Base-by-base conservation (phyloP, 2,329 filamentous ascomycete genomes). In the Dactylellina sp. region DNA sequence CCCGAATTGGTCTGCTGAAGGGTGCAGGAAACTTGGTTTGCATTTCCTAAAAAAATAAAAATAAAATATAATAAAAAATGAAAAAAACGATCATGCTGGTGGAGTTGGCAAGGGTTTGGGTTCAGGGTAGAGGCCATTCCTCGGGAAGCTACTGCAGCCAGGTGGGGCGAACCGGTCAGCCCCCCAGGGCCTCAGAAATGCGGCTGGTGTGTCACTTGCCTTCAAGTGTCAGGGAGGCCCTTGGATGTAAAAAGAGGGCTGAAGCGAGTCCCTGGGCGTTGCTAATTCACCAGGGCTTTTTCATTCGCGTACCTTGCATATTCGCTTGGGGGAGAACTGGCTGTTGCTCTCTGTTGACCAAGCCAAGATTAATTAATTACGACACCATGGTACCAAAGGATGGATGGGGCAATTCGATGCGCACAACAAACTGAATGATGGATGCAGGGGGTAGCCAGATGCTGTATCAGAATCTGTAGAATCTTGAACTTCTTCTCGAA, bases 301-400 rank as follows among this genome's bases (percentile, higher is more conserved):
- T 59, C 28, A 35, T 49, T 63, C 52, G 66, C 52, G 66, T 71
- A 71, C 66, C 66, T 71, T 71, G 57, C 66, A 71, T 50, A 59
- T 59, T 71, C 66, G 66, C 66, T 71, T 71, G 66, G 55, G 52
- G 50, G 5, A 32, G 28, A 32, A 32, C 28, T 32, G 28, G 28
- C 28, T 32, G 28, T 32, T 9, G 28, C 28, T 32, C 28, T 9
- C 59, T 60, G 56, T 60, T 61, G 47, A 70, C 39, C 56, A 40
- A 32, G 56, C 64, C 37, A 44, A 61, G 56, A 39, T 42, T 32
- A 32, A 39, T 42, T 32, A 32, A 32, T 32, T 32, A 35, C 46
- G 39, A 60, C 18, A 28, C 44, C 57, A 50, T n/a, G n/a, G n/a
- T n/a, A n/a, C n/a, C n/a, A n/a, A n/a, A n/a, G n/a, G n/a, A n/a